phyloP scores from a whole-genome alignment of 352 stramenopile genomes.

The Phytophthora sp. region DNA sequence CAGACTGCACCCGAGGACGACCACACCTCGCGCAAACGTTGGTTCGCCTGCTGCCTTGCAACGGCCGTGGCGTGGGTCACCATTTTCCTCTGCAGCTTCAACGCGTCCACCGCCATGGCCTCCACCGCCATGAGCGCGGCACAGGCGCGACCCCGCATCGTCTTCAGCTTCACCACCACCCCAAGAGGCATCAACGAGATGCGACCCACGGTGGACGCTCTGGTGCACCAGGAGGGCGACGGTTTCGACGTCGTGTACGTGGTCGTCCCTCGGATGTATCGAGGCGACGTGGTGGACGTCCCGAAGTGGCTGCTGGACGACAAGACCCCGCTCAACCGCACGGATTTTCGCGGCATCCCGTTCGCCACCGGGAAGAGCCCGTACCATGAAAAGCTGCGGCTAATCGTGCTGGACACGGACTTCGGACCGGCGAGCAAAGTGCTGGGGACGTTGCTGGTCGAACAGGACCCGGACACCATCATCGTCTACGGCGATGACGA shows the following conservation, averaged over 20 bases:
- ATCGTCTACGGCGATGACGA: constrained; percentile 69
- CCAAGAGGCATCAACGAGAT: constrained; percentile 40
- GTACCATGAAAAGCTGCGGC: constrained; percentile 37
- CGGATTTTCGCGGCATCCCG: constrained; percentile 36
- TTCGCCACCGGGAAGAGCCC: constrained; percentile 42
- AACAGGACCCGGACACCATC: constrained; percentile 63
- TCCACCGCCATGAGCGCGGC: constrained; percentile 18
- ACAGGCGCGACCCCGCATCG: constrained; percentile 41
- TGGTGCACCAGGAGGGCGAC: constrained; percentile 44
- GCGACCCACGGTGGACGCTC: constrained; percentile 41
- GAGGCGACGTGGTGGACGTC: constrained; percentile 40
- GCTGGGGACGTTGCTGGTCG: constrained; percentile 51
- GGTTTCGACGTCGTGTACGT: constrained; percentile 59
- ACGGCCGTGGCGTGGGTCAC: constrained; percentile 40
- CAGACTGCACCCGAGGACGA: constrained; percentile 8
- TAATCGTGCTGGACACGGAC: constrained; percentile 58
- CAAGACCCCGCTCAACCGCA: constrained; percentile 11
- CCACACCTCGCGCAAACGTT: constrained; percentile 15
- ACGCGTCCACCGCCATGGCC: constrained; percentile 30
- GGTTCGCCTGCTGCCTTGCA: constrained; percentile 34
- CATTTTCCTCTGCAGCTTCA: constrained; percentile 46
- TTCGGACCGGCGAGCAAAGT: constrained; percentile 64
- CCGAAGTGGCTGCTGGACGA: constrained; percentile 46
- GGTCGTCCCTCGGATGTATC: constrained; percentile 48
- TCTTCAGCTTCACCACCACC: constrained; percentile 71